Conservation (phyloP, 352 stramenopile genomes). For the Pythium sukuiense region DNA sequence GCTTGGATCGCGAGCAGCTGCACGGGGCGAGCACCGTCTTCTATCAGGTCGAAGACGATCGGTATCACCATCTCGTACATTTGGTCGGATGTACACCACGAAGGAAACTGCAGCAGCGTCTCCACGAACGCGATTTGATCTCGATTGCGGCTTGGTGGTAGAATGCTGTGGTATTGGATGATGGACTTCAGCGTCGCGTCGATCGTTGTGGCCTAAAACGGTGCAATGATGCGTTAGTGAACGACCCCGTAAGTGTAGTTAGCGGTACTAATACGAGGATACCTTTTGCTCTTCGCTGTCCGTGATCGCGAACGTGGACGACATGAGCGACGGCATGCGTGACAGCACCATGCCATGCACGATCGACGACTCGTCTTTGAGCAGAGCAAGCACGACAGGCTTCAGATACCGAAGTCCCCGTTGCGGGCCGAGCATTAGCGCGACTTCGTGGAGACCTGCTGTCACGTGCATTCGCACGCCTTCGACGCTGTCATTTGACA, state of each 20-base stretch:
- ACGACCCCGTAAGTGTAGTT: not conserved
- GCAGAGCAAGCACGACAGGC: slow-evolving; percentile 43
- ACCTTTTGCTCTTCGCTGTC: slow-evolving; percentile 76
- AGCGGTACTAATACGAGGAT: slow-evolving; percentile 7
- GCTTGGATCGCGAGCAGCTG: slow-evolving; percentile 65
- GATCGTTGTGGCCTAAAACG: slow-evolving; percentile 39
- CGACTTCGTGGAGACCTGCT: slow-evolving; percentile 74
- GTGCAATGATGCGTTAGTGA: not conserved
- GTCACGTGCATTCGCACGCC: slow-evolving; percentile 58
- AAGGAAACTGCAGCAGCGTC: slow-evolving; percentile 54
- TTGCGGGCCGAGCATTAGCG: slow-evolving; percentile 56
- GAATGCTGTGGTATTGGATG: slow-evolving; percentile 71
- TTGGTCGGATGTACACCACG: slow-evolving; percentile 56
- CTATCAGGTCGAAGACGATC: slow-evolving; percentile 77
- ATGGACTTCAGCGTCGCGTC: slow-evolving; percentile 65
- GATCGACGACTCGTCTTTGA: slow-evolving; percentile 60
- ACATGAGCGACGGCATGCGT: slow-evolving; percentile 50
- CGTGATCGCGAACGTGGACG: slow-evolving; percentile 42
- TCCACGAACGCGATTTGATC: slow-evolving; percentile 72
- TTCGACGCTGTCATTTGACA: slow-evolving; percentile 29
- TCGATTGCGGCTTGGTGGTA: slow-evolving; percentile 63
- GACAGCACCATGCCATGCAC: slow-evolving; percentile 71
- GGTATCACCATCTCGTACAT: slow-evolving; percentile 77
- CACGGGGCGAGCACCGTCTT: slow-evolving; percentile 72
- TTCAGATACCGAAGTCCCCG: slow-evolving; percentile 70